Percentiles rank a stretch among this genome's conserved stretches.
Conservation (phyloP, 2,329 filamentous ascomycete species). For the Colletotrichum navitas region DNA sequence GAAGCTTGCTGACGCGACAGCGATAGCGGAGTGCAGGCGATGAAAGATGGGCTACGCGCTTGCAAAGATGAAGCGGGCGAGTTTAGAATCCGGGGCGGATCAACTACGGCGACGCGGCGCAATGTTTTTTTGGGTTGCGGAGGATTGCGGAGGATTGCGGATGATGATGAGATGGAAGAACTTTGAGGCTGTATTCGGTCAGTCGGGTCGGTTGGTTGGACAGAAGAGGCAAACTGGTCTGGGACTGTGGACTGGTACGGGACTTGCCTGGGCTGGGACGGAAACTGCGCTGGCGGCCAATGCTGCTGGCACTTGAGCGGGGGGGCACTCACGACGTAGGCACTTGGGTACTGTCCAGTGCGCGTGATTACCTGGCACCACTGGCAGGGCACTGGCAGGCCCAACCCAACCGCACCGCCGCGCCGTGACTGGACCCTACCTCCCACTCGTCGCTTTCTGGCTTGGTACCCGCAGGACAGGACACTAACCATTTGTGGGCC, state of each 20-base stretch:
- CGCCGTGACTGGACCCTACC: conserved; percentile 11
- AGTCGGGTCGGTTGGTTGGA: conserved; percentile 37
- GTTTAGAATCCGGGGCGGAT: background rate
- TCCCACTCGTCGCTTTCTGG: conserved; percentile 24
- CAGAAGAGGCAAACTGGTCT: conserved; percentile 39
- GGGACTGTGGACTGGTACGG: conserved; percentile 23
- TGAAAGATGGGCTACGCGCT: conserved; percentile 23
- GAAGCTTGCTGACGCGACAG: conserved; percentile 35
- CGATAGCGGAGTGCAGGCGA: conserved; percentile 31
- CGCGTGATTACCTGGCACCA: conserved; percentile 27
- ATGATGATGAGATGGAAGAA: conserved; percentile 41
- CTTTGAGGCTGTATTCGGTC: conserved; percentile 42
- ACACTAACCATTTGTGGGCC: conserved; percentile 29
- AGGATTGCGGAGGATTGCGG: conserved; percentile 27
- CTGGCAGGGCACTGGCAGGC: conserved; percentile 5
- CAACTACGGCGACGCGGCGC: conserved; percentile 37
- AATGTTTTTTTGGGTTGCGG: conserved; percentile 36
- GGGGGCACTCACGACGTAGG: background rate
- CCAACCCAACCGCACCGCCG: conserved; percentile 8
- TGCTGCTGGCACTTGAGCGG: conserved; percentile 24
- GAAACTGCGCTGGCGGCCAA: conserved; percentile 35
- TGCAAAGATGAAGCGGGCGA: conserved; percentile 10
- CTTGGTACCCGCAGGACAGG: conserved; percentile 27
- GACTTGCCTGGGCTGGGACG: conserved; percentile 39
- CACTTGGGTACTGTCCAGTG: conserved; percentile 12